phyloP scores from a whole-genome alignment of 371 early-diverging fungal species.

The Aphelidium insulamus region DNA sequence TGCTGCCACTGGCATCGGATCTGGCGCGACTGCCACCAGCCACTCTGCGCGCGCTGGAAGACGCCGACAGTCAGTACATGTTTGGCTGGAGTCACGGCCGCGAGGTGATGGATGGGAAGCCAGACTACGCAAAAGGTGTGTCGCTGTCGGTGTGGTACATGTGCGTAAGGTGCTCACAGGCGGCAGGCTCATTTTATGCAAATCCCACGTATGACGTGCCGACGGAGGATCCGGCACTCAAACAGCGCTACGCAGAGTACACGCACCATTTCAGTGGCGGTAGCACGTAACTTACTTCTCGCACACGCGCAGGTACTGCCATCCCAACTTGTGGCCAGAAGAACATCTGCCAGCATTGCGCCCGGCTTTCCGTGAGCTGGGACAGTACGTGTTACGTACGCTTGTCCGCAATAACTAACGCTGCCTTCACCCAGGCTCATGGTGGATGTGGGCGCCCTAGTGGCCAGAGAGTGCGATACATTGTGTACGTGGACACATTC shows the following conservation, averaged over 20 bases:
- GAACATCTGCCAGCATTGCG: constrained; percentile 14
- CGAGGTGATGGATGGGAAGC: constrained; percentile 31
- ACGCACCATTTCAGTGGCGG: background rate
- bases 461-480: constrained; percentile 25
- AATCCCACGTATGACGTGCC: constrained; percentile 20
- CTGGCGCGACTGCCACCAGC: constrained; percentile 23
- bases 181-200: constrained; percentile 18
- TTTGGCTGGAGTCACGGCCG: constrained; percentile 38
- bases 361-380: constrained; percentile 17
- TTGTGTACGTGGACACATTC: constrained; percentile 9
- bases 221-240: constrained; percentile 3
- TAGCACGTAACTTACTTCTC: background rate
- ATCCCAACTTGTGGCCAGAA: constrained; percentile 25
- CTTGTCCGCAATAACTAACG: no score
- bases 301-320: constrained; percentile 15
- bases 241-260: background rate
- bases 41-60: constrained; percentile 13
- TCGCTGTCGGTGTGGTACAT: background rate
- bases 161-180: constrained; percentile 4
- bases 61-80: constrained; percentile 17
- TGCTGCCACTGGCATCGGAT: constrained; percentile 19
- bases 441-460: constrained; percentile 19
- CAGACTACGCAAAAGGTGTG: constrained; percentile 13
- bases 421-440: no score
- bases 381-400: no score